Base-by-base conservation (phyloP, 208 protist genomes). In the Pavlovales sp. region DNA sequence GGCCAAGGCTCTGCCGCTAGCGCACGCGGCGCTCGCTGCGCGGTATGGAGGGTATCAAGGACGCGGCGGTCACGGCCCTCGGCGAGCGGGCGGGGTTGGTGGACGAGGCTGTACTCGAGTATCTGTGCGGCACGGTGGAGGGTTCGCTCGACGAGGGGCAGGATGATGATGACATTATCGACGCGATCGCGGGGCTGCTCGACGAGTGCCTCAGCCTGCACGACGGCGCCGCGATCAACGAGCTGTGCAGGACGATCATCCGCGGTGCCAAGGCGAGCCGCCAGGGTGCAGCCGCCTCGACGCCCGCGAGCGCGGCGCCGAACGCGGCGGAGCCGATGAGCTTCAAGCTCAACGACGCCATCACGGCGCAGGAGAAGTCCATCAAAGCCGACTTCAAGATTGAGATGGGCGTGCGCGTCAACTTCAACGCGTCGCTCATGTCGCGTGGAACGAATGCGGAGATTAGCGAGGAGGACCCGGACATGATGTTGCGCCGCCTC, bases 401-500 rank as follows among this genome's bases (percentile, higher is more conserved):
- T 8, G 42, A 8, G n/a, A 47, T 84, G 2, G 34, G 18, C 42
- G 79, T 84, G 79, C 40, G 34, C 2, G 44, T 84, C 20, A 84
- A 84, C 79, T 34, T 84, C 32, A 84, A 84, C 79, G 39, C 18
- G 18, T 71, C 32, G 41, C 37, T 34, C 28, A 47, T 84, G 32
- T 44, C 36, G 14, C 76, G 34, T 38, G 76, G 76, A 11, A 14
- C 32, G 22, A 57, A 85, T 47, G 8, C 42, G 42, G 32, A 11
- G 11, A 71, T 85, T 34, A 20, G 42, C 14, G 81, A 75, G 37
- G 42, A 75, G 46, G 81, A 85, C 44, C 44, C 44, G 81, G 81
- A 85, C 11, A 36, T 5, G 81, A 40, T 85, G 46, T 0, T 5
- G n/a, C 46, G n/a, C 26, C 81, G 81, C 11, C 66, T 85, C 81